Percentiles rank a stretch among this genome's conserved stretches.
These are phyloP conservation scores for Emiliania huxleyi DNA, from an alignment of 78 protist genomes.

Conservation along the genomic window DNA sequence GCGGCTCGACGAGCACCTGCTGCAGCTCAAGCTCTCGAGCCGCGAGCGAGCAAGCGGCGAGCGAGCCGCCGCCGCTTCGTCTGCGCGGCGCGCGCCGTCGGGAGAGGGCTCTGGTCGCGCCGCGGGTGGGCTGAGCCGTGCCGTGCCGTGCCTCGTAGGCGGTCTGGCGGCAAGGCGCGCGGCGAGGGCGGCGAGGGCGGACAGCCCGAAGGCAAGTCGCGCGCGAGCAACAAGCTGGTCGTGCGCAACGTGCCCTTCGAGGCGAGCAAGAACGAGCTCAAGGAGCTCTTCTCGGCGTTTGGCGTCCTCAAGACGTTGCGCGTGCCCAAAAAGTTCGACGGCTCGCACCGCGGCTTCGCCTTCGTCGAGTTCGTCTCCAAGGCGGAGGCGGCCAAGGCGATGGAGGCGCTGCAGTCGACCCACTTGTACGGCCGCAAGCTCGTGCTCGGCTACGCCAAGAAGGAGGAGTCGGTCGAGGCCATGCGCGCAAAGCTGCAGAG, in stretches of 20 bases:
- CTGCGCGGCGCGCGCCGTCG: background rate
- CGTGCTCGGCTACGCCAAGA: constrained; percentile 74
- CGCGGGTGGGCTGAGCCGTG: background rate
- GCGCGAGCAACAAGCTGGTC: constrained; percentile 62
- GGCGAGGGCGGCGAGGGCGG: background rate
- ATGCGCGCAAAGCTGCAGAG: constrained; percentile 34
- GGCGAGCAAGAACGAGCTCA: constrained; percentile 85
- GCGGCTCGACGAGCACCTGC: constrained; percentile 31
- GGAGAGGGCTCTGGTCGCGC: background rate
- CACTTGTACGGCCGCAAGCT: constrained; percentile 92
- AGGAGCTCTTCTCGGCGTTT: constrained; percentile 68
- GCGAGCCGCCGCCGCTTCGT: background rate
- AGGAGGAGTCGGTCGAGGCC: constrained; percentile 52
- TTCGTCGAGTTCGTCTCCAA: constrained; percentile 91
- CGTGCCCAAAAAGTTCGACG: constrained; percentile 82
- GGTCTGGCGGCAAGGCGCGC: background rate
- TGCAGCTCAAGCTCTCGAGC: background rate
- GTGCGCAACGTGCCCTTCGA: constrained; percentile 96
- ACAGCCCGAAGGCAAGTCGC: background rate
- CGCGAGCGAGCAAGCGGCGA: background rate
- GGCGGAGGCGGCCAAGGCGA: constrained; percentile 88
- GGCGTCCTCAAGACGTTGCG: constrained; percentile 75
- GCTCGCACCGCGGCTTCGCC: constrained; percentile 92
- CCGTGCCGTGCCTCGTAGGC: background rate
- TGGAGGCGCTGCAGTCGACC: constrained; percentile 75